phyloP scores from a whole-genome alignment of 805 yeast genomes.

The Scheffersomyces amazonensis region DNA sequence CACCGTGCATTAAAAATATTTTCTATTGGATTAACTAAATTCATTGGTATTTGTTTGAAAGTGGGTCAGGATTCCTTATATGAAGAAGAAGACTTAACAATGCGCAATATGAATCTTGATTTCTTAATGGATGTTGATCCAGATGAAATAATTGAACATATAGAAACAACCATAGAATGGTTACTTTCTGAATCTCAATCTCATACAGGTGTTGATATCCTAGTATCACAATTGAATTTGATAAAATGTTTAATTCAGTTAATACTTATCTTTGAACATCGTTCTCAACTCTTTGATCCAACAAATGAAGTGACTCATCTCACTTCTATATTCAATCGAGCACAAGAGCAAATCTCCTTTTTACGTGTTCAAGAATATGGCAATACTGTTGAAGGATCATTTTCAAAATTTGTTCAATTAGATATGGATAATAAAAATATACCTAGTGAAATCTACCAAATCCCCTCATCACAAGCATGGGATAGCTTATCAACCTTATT shows the following conservation, averaged over 20 bases:
- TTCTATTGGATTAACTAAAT: conserved; percentile 51
- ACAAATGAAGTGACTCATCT: too few relatives aligned
- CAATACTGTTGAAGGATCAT: conserved; percentile 18
- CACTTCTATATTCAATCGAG: neutral
- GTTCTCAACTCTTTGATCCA: neutral
- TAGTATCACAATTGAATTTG: conserved; percentile 22
- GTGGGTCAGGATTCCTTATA: conserved; percentile 59
- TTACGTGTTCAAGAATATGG: neutral
- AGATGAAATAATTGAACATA: conserved; percentile 18
- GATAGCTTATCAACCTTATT: conserved; percentile 17
- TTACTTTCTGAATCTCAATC: conserved; percentile 8
- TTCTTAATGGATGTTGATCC: conserved; percentile 23
- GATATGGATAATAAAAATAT: conserved; percentile 35
- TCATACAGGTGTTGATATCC: neutral
- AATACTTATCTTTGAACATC: conserved; percentile 12
- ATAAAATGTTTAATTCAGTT: conserved; percentile 24
- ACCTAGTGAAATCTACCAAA: conserved; percentile 29
- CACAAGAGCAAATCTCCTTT: neutral
- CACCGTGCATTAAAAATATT: conserved; percentile 52
- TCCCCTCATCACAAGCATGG: conserved; percentile 19
- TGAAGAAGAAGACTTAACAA: conserved; percentile 75
- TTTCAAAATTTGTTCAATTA: conserved; percentile 35
- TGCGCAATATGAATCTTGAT: conserved; percentile 55
- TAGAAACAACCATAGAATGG: conserved; percentile 34
- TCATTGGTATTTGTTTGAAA: conserved; percentile 45